phyloP scores from a whole-genome alignment of 495 filamentous ascomycete genomes.

The Cercophora samala region DNA sequence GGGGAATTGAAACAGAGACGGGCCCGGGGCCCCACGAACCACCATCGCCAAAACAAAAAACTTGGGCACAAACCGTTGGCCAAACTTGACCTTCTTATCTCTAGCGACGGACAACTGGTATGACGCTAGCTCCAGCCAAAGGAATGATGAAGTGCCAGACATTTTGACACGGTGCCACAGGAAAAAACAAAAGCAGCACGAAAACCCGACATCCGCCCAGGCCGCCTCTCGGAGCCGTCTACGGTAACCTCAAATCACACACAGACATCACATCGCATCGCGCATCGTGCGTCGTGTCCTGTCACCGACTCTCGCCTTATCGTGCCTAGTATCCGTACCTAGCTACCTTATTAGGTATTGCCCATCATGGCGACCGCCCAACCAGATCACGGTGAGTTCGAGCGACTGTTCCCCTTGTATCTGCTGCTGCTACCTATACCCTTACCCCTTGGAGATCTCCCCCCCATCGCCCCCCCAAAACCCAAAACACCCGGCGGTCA shows the following conservation, averaged over 20 bases:
- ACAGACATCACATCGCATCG: slow-evolving; percentile 14
- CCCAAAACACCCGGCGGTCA: neutral
- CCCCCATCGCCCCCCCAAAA: slow-evolving; percentile 16
- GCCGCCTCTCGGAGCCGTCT: slow-evolving; percentile 1
- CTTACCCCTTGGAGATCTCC: slow-evolving; percentile 15
- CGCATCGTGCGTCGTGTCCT: slow-evolving; percentile 11
- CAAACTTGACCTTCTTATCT: slow-evolving; percentile 24
- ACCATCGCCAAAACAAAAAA: neutral
- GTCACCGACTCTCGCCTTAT: neutral
- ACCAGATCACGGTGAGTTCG: slow-evolving; percentile 35
- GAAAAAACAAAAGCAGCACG: slow-evolving; percentile 5
- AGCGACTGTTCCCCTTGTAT: neutral
- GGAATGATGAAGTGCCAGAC: slow-evolving; percentile 27
- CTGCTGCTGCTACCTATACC: slow-evolving; percentile 18
- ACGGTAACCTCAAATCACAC: slow-evolving; percentile 3
- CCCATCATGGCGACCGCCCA: slow-evolving; percentile 33
- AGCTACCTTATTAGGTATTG: no score
- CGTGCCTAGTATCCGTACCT: no score
- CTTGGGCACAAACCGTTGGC: slow-evolving; percentile 17
- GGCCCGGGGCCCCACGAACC: slow-evolving; percentile 1
- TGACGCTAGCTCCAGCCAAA: slow-evolving; percentile 30
- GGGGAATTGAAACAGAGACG: neutral
- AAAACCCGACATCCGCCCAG: slow-evolving; percentile 13
- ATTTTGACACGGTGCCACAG: slow-evolving; percentile 28
- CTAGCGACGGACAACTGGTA: slow-evolving; percentile 23